Conservation (phyloP, 1,139 yeast species). For the Blastobotrys ciferrii region DNA sequence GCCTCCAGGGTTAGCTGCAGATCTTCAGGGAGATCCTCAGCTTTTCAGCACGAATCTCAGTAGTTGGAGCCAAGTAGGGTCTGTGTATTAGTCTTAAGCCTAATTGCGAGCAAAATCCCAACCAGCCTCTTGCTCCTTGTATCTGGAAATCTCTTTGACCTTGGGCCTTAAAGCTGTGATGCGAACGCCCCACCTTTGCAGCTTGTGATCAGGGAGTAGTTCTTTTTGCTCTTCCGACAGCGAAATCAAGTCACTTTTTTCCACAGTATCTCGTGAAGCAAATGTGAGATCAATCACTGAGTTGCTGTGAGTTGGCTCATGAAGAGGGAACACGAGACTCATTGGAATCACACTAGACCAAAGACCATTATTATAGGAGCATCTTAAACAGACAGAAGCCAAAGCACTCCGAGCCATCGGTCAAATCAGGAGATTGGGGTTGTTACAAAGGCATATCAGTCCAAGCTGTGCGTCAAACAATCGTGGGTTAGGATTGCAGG, state of each 20-base stretch:
- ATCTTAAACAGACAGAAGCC: no score
- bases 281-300: neutral
- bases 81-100: neutral
- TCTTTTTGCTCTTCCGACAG: neutral
- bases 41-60: neutral
- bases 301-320: neutral
- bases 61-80: neutral
- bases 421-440: no score
- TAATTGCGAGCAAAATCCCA: neutral
- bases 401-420: no score
- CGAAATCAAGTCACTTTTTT: neutral
- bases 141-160: neutral
- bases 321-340: neutral
- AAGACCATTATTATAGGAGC: no score
- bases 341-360: no score
- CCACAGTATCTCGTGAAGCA: neutral
- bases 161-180: neutral
- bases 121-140: neutral
- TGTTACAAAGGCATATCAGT: no score
- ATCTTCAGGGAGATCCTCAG: neutral
- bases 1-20: neutral
- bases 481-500: no score
- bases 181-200: neutral
- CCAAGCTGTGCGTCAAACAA: no score
- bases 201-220: neutral